Evolutionary conservation across 2,329 filamentous ascomycete genomes (phyloP).

Genomic region (Ambrosiella xylebori): DNA sequence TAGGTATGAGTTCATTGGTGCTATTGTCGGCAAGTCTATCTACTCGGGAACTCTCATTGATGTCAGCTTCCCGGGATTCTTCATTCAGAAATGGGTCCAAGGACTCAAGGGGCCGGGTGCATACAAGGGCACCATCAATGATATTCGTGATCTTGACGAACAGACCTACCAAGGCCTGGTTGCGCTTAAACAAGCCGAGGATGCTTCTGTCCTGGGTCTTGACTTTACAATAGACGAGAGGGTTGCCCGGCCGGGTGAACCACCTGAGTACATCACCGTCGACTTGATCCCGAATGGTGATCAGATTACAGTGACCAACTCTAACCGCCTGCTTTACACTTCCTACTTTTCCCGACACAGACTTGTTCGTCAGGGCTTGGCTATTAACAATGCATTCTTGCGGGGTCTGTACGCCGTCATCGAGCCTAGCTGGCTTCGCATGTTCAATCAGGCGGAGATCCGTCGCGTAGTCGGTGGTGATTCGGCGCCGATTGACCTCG

Average conservation of each 20-base stretch:
- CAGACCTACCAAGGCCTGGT: conserved; percentile 74
- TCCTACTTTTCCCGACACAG: conserved; percentile 79
- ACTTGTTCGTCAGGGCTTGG: conserved; percentile 58
- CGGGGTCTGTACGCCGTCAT: conserved; percentile 76
- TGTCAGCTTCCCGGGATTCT: conserved; percentile 85
- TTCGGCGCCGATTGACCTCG: conserved; percentile 67
- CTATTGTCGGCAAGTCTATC: conserved; percentile 87
- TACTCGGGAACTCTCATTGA: conserved; percentile 95
- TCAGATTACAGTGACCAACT: conserved; percentile 66
- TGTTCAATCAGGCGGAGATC: conserved; percentile 95
- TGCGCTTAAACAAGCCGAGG: conserved; percentile 63
- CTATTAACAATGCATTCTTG: conserved; percentile 78
- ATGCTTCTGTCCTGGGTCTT: conserved; percentile 39
- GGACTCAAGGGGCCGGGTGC: conserved; percentile 36
- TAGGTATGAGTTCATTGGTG: conserved; percentile 79
- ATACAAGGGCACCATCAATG: conserved; percentile 87
- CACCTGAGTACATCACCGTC: conserved; percentile 37
- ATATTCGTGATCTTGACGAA: conserved; percentile 81
- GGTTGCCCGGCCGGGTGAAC: conserved; percentile 29
- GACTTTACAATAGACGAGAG: conserved; percentile 81
- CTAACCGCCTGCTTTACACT: conserved; percentile 87
- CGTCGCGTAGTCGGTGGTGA: conserved; percentile 88
- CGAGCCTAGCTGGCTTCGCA: conserved; percentile 79
- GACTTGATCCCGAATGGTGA: conserved; percentile 65
- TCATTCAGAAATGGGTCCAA: conserved; percentile 77